Conservation (phyloP, 495 filamentous ascomycete genomes). For the Tetracladium setigerum region DNA sequence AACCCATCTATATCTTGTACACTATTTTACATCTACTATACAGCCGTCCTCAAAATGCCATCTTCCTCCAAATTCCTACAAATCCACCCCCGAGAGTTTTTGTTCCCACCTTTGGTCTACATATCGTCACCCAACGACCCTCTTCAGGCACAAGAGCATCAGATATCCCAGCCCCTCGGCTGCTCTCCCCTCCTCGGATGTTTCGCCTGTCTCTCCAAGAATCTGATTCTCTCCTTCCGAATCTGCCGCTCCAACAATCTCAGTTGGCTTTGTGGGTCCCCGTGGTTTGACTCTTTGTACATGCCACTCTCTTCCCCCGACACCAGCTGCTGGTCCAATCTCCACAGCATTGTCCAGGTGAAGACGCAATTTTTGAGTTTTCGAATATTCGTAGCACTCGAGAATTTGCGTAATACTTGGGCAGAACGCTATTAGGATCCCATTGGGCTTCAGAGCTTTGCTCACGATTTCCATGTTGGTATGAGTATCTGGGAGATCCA, state of each 20-base stretch:
- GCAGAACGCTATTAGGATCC: conserved; percentile 58
- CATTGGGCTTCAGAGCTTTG: conserved; percentile 50
- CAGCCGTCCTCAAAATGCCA: conserved; percentile 22
- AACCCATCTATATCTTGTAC: too few species aligned
- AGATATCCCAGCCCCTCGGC: background rate
- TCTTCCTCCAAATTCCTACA: conserved; percentile 56
- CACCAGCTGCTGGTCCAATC: conserved; percentile 47
- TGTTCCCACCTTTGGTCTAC: conserved; percentile 60
- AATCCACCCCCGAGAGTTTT: conserved; percentile 63
- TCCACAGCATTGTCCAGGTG: conserved; percentile 58
- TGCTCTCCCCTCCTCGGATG: conserved; percentile 5
- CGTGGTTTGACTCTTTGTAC: conserved; percentile 46
- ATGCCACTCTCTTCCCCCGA: conserved; percentile 57
- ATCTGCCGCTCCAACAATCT: conserved; percentile 3
- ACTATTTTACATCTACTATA: too few species aligned
- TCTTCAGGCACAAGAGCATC: conserved; percentile 3
- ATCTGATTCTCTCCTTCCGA: conserved; percentile 6
- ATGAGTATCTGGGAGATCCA: conserved; percentile 62
- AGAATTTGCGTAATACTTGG: conserved; percentile 73
- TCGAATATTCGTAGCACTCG: conserved; percentile 47
- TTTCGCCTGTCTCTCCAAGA: conserved; percentile 5
- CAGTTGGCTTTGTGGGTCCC: conserved; percentile 12
- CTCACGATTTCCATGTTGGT: conserved; percentile 49
- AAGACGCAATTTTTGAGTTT: conserved; percentile 42
- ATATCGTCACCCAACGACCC: conserved; percentile 50